phyloP scores from a whole-genome alignment of 116 monocot genomes.

The Trichopus zeylanicus region DNA sequence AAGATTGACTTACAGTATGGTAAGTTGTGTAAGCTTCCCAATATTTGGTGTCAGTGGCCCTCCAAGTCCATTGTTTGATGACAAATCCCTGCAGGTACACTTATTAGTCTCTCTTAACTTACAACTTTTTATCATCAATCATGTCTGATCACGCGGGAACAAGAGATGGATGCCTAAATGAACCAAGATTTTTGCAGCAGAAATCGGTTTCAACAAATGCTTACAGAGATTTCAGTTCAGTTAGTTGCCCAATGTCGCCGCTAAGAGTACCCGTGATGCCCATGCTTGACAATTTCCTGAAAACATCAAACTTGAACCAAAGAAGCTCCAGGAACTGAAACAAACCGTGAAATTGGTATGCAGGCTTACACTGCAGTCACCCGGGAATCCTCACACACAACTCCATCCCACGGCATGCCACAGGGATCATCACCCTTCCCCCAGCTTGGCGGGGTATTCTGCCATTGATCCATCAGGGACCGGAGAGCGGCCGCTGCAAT shows the following conservation, averaged over 20 bases:
- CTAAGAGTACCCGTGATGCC: conserved; percentile 52
- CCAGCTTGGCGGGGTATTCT: conserved; percentile 67
- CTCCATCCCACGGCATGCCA: conserved; percentile 40
- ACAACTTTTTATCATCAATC: neutral
- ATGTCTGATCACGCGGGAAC: neutral
- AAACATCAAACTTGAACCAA: conserved; percentile 1
- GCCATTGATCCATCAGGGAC: conserved; percentile 38
- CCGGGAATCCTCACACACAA: conserved; percentile 24
- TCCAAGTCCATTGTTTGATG: conserved; percentile 44
- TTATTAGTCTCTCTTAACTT: neutral
- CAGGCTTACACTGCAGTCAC: conserved; percentile 29
- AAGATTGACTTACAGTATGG: conserved; percentile 39
- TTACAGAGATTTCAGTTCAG: conserved; percentile 48
- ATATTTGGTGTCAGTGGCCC: conserved; percentile 38
- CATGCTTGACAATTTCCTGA: conserved; percentile 58
- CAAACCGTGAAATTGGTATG: neutral
- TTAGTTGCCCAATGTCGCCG: conserved; percentile 48
- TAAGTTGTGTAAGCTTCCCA: conserved; percentile 34
- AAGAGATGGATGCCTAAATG: neutral
- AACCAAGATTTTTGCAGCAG: no score
- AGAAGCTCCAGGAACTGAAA: neutral
- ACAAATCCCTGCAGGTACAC: conserved; percentile 44
- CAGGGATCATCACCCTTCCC: conserved; percentile 54
- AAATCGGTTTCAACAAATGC: no score
- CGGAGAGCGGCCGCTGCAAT: conserved; percentile 46